Percentiles rank a stretch among this genome's conserved stretches.
These are phyloP conservation scores for Spinacia oleracea DNA, from an alignment of 179 eudicot species.

Conservation along the genomic window DNA sequence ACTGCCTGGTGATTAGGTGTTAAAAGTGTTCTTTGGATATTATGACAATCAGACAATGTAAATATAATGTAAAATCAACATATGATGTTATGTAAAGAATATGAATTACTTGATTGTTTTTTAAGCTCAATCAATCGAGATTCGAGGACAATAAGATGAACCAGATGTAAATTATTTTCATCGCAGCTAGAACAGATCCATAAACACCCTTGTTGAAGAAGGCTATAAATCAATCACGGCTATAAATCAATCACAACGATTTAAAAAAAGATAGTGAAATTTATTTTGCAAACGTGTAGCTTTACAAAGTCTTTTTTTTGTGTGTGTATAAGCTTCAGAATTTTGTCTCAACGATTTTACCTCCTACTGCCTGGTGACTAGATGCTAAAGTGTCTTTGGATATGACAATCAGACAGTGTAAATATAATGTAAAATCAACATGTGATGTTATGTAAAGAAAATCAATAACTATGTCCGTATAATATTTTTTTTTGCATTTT, in stretches of 20 bases:
- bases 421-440: constrained; percentile 23
- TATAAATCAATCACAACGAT: too few relatives aligned
- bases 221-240: too few relatives aligned
- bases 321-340: background rate
- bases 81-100: constrained; percentile 16
- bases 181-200: too few relatives aligned
- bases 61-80: constrained; percentile 23
- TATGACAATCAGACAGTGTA: constrained; percentile 23
- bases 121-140: background rate
- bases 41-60: constrained; percentile 24
- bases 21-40: background rate
- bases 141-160: too few relatives aligned
- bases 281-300: too few relatives aligned
- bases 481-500: too few relatives aligned
- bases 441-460: constrained; percentile 15
- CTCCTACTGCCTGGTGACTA: constrained; percentile 9
- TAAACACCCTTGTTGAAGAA: too few relatives aligned
- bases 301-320: too few relatives aligned
- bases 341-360: constrained; percentile 6
- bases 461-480: background rate
- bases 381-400: constrained; percentile 6
- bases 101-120: background rate
- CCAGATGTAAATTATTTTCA: too few relatives aligned
- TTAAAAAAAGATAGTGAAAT: too few relatives aligned
- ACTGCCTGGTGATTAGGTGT: constrained; percentile 11